A percentile compares a stretch with the other conserved stretches of the same genome.
Conservation (phyloP, 148 eudicot species). For the Camellia sinensis region DNA sequence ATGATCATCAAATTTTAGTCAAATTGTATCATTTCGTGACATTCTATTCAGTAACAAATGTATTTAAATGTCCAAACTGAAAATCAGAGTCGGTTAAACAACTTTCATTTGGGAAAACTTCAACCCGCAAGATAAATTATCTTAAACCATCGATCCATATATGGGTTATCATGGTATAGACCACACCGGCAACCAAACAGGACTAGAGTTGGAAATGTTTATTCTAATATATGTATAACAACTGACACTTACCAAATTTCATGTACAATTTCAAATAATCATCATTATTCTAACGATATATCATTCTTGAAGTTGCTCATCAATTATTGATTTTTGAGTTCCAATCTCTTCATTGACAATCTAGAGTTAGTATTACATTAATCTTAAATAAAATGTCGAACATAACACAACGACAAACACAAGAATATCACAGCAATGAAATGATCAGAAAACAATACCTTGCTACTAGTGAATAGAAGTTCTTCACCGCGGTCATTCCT, state of each 20-base stretch:
- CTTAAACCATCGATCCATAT: too few relatives aligned
- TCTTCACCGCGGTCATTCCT: conserved; percentile 83
- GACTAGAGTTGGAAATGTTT: too few relatives aligned
- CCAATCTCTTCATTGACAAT: not conserved
- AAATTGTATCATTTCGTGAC: not conserved
- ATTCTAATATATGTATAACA: not conserved
- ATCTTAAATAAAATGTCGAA: not conserved
- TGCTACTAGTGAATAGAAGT: conserved; percentile 79
- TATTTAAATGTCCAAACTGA: too few relatives aligned
- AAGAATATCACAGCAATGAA: not conserved
- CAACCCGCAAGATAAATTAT: too few relatives aligned
- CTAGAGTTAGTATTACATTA: not conserved
- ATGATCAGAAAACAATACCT: conserved; percentile 37
- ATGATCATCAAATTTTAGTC: not conserved
- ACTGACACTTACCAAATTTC: not conserved
- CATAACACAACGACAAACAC: too few relatives aligned
- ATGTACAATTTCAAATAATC: not conserved
- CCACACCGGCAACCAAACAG: too few relatives aligned
- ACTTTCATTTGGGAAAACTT: too few relatives aligned
- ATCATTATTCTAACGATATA: too few relatives aligned
- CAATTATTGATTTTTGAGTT: not conserved
- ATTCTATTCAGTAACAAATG: not conserved
- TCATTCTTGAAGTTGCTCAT: conserved; percentile 1
- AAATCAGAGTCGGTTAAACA: too few relatives aligned
- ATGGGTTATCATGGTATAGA: too few relatives aligned